phyloP scores from a whole-genome alignment of 2,329 filamentous ascomycete species.

The Ceratocystis cubensis region DNA sequence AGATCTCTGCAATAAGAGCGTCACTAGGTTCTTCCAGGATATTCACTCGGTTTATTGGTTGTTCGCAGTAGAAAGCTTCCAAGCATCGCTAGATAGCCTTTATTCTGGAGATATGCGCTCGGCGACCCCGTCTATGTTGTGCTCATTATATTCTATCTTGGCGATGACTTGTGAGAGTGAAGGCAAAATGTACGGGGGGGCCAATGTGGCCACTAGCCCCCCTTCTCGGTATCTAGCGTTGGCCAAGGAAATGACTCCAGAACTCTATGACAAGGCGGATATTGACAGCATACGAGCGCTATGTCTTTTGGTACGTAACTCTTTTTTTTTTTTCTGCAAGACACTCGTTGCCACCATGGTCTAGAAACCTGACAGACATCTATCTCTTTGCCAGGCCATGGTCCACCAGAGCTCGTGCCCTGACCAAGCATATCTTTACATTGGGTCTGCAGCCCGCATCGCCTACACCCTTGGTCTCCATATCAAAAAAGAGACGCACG shows the following conservation, averaged over 20 bases:
- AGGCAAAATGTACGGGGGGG: constrained; percentile 19
- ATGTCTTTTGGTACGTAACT: constrained; percentile 24
- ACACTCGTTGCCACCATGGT: neutral
- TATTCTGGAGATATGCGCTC: constrained; percentile 24
- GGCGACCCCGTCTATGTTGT: constrained; percentile 24
- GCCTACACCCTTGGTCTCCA: constrained; percentile 25
- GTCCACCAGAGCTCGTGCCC: constrained; percentile 22
- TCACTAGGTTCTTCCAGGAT: constrained; percentile 26
- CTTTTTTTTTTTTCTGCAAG: neutral
- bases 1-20: constrained; percentile 25
- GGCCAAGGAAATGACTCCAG: constrained; percentile 24
- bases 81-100: constrained; percentile 24
- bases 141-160: constrained; percentile 25
- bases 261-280: constrained; percentile 25
- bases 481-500: constrained; percentile 23
- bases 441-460: constrained; percentile 25
- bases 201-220: constrained; percentile 11
- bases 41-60: constrained; percentile 27
- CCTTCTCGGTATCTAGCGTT: constrained; percentile 24
- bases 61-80: constrained; percentile 25
- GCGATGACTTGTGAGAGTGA: constrained; percentile 26
- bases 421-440: constrained; percentile 25
- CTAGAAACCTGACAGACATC: neutral
- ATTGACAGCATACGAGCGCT: constrained; percentile 25
- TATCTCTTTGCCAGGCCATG: neutral